These are phyloP conservation scores for Leccinum subrobustum DNA, from an alignment of 1,284 basidiomycete species.

Conservation along the genomic window DNA sequence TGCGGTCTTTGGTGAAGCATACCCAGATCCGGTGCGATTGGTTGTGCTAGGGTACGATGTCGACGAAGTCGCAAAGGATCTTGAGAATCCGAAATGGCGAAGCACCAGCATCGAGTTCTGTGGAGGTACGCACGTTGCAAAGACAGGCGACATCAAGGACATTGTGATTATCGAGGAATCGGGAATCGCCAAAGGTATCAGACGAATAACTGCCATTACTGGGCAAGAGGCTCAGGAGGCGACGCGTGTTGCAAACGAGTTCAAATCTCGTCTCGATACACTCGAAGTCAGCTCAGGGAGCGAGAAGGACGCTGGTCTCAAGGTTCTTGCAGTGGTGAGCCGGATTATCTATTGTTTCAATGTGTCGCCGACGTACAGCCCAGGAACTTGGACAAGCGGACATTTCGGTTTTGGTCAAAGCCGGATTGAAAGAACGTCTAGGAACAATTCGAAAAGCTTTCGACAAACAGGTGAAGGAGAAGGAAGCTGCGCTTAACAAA, in stretches of 20 bases:
- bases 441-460: conserved; percentile 76
- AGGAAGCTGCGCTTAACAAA: conserved; percentile 78
- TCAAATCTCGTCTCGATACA: conserved; percentile 64
- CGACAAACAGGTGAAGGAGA: conserved; percentile 85
- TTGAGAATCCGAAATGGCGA: conserved; percentile 90
- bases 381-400: conserved; percentile 90
- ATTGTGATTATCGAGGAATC: conserved; percentile 95
- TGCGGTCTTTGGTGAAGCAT: conserved; percentile 97
- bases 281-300: conserved; percentile 70
- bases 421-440: conserved; percentile 77
- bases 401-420: conserved; percentile 85
- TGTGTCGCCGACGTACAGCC: conserved; percentile 7
- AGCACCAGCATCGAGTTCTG: conserved; percentile 94
- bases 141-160: conserved; percentile 95
- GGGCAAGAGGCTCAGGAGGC: conserved; percentile 90
- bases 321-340: conserved; percentile 76
- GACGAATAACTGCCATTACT: conserved; percentile 92
- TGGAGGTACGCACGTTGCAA: conserved; percentile 95
- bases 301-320: conserved; percentile 84
- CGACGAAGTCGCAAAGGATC: conserved; percentile 82
- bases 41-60: conserved; percentile 88
- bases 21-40: conserved; percentile 96
- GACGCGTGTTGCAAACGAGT: conserved; percentile 65
- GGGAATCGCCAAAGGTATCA: conserved; percentile 97
- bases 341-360: neutral